Base-by-base conservation (phyloP, 2,329 filamentous ascomycete species). In the Fusarium sp. region DNA sequence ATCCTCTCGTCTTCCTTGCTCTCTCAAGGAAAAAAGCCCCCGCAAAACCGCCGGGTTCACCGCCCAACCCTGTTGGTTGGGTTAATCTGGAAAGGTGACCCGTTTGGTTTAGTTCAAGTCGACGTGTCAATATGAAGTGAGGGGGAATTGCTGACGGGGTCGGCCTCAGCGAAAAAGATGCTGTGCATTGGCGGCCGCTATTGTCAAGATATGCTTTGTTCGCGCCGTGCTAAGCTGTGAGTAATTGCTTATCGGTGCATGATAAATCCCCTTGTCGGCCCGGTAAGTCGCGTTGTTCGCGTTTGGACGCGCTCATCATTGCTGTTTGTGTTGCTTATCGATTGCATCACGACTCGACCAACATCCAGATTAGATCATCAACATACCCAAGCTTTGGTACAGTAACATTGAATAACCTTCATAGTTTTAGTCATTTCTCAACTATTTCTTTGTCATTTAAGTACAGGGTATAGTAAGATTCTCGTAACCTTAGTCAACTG, bases 31-130 rank as follows among this genome's bases (percentile, higher is more conserved):
- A 31, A 27, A 52, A 47, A 42, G 54, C 65, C 71, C 71, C 71
- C 71, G 61, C 71, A 72, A 66, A 73, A 69, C 64, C 67, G 61
- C 71, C 71, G 71, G 52, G 68, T 71, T 74, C 50, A 72, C 71
- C 71, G 71, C 64, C 67, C 67, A 31, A 31, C 20, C 29, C 38
- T 6, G 57, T 45, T 54, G 57, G 57, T 34, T 62, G 56, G 70
- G 69, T 45, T 52, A 52, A 38, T 58, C 34, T 69, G 47, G 24
- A 29, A 54, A 47, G 38, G 38, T 14, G 63, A 20, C 16, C 45
- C 56, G 22, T 31, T 34, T 27, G 20, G 24, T 13, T 20, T 62
- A 57, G 57, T 27, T 22, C 24, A 14, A 27, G 20, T 72, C 38
- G 22, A 72, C 62, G 67, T 67, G 70, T 66, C 56, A 59, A 37